phyloP scores from a whole-genome alignment of 495 filamentous ascomycete genomes.

The Sordaria brevicollis region DNA sequence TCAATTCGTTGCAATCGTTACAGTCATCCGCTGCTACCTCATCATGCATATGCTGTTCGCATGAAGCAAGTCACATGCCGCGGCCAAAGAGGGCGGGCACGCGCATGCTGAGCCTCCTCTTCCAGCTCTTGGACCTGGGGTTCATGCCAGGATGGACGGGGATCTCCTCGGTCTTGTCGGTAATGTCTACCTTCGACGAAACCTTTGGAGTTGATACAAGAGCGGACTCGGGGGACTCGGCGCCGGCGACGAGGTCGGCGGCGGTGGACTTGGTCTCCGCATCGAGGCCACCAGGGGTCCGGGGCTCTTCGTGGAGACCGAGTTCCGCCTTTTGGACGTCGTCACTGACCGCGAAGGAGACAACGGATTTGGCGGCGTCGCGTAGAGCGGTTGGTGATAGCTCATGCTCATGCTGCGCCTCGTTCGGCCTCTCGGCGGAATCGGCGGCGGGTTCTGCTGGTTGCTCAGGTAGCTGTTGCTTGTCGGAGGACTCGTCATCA shows the following conservation, averaged over 20 bases:
- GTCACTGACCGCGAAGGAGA: slow-evolving; percentile 15
- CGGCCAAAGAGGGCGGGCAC: slow-evolving; percentile 20
- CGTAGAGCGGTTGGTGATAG: slow-evolving; percentile 3
- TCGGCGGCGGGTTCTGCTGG: slow-evolving; percentile 6
- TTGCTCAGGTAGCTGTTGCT: neutral
- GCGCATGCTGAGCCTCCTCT: slow-evolving; percentile 14
- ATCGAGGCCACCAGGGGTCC: slow-evolving; percentile 1
- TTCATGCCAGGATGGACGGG: slow-evolving; percentile 7
- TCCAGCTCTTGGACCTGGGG: slow-evolving; percentile 18
- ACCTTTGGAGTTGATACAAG: slow-evolving; percentile 4
- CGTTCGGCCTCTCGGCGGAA: neutral
- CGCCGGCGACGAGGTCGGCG: slow-evolving; percentile 2
- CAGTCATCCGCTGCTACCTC: neutral
- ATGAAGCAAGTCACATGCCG: slow-evolving; percentile 18
- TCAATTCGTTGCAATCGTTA: neutral
- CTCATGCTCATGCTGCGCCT: slow-evolving; percentile 9
- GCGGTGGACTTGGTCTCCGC: slow-evolving; percentile 1
- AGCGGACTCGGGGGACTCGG: slow-evolving; percentile 4
- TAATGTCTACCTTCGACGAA: neutral
- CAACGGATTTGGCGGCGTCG: slow-evolving; percentile 17
- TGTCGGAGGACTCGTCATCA: neutral
- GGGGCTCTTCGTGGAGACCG: slow-evolving; percentile 10
- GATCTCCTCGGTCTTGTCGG: neutral
- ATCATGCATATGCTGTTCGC: neutral
- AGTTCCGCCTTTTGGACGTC: slow-evolving; percentile 14